Base-by-base conservation (phyloP, 148 eudicot species). In the Vaccinium vitisidaea region DNA sequence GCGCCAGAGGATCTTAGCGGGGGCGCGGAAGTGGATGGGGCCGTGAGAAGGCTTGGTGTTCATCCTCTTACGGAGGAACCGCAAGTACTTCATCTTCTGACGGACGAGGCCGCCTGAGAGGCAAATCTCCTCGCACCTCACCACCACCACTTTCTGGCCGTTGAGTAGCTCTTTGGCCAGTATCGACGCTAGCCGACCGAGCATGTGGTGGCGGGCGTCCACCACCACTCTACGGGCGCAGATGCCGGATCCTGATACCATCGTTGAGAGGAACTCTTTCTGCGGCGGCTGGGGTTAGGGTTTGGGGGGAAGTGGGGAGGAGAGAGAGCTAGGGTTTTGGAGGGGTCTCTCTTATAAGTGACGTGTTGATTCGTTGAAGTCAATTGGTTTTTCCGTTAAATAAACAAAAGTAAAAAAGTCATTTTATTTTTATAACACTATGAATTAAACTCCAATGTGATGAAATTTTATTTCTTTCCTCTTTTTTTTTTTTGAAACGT, bases 41-140 rank as follows among this genome's bases (percentile, higher is more conserved):
- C 91, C 91, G 19, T 89, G 91, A 11, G 91, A 89, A 46, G 91
- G 91, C 71, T 89, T 89, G 36, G 91, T 89, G 71, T 87, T 89
- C 91, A 89, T 89, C 12, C 91, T 77, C 89, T 89, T 89, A 5
- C 91, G 85, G 50, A 89, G 88, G 83, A 89, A 89, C 5, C 91
- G 83, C 1, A 81, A 82, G 67, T 87, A 89, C 80, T 89, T 89
- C 91, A 89, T 87, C 84, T 89, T 89, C 91, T 87, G 91, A 5
- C 91, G 80, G 13, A 89, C 91, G 6, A 89, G 88, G 0, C 91
- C 91, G 3, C 91, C 89, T 0, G 91, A 89, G 12, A 89, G 83
- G 83, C 88, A 88, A n/a, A 87, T 89, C 88, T 89, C 89, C 73
- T 89, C 91, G 89, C 88, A 87, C 32, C 91, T 59, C 4, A 89